Base-by-base conservation (phyloP, 129 eudicot species). In the Smallanthus sonchifolius region DNA sequence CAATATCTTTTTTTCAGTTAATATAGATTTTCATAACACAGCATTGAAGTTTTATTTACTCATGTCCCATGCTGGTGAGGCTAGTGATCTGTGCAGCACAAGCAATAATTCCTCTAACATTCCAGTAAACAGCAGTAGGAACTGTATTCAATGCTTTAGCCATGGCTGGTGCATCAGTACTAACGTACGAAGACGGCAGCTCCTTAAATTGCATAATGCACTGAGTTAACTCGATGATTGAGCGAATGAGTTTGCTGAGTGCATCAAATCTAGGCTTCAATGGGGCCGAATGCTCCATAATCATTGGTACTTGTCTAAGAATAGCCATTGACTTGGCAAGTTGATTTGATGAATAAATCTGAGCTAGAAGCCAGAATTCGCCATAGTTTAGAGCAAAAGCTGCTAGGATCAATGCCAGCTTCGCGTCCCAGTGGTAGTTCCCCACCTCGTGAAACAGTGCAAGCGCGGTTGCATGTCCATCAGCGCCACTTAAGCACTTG, bases 361-460 rank as follows among this genome's bases (percentile, higher is more conserved):
- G 92, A 47, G 89, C 92, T 35, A 93, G 83, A 24, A 93, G 95
- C 96, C 98, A 90, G 70, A 91, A 95, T 63, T 95, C 99, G 10
- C 99, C 97, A 32, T 88, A 91, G 75, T 73, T 76, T 54, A 86
- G 65, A 14, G 99, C 88, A 79, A 95, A 91, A 38, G 99, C 99
- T 10, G 99, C 84, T 8, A 95, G 79, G 54, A 89, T 56, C 28
- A 95, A 76, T 34, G 82, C 96, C 55, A 85, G 86, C 75, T 95
- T 95, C 1, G 99, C 96, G 4, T 88, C 97, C 99, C 99, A 95
- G 32, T 94, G 82, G 77, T 72, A 95, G 82, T 63, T 78, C 6
- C 86, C 54, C n/a, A 93, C 80, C 17, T 80, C 40, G 44, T 78
- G 81, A 34, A 93, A 80, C 37, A 95, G 82, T 7, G 87, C 65